A percentile compares a stretch with the other conserved stretches of the same genome.
phyloP scores from a whole-genome alignment of 805 yeast species.

The Isabelozyma rhagii region DNA sequence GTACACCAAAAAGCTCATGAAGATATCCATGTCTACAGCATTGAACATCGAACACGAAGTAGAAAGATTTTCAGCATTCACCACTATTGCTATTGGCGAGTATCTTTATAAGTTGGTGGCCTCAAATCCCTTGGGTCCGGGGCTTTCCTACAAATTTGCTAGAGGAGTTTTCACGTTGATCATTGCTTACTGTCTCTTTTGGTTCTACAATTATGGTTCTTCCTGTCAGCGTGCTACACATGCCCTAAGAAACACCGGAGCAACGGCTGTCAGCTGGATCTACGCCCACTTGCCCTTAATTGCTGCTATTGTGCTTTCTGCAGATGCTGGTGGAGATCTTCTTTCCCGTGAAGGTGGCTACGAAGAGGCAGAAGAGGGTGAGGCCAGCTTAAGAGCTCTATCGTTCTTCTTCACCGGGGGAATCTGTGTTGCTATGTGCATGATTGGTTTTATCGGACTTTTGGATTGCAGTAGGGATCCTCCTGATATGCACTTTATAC shows the following conservation, averaged over 20 bases:
- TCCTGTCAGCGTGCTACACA: slow-evolving; percentile 49
- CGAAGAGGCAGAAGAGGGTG: slow-evolving; percentile 21
- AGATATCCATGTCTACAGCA: slow-evolving; percentile 52
- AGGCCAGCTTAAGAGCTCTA: slow-evolving; percentile 35
- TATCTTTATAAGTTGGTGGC: slow-evolving; percentile 54
- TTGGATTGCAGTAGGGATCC: slow-evolving; percentile 46
- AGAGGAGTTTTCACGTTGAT: slow-evolving; percentile 48
- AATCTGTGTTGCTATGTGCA: slow-evolving; percentile 40
- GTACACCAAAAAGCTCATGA: slow-evolving; percentile 37
- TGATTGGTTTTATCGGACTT: slow-evolving; percentile 39
- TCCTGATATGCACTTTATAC: slow-evolving; percentile 21
- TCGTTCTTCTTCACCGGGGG: slow-evolving; percentile 55
- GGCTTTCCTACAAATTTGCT: slow-evolving; percentile 42
- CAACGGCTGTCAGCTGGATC: slow-evolving; percentile 45
- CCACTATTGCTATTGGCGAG: slow-evolving; percentile 64
- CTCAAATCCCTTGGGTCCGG: slow-evolving; percentile 43
- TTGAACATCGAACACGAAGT: slow-evolving; percentile 66
- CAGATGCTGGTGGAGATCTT: slow-evolving; percentile 57
- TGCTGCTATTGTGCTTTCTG: slow-evolving; percentile 51
- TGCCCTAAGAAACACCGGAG: slow-evolving; percentile 48
- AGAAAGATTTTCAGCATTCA: slow-evolving; percentile 57
- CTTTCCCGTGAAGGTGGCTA: background rate
- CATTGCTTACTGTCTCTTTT: slow-evolving; percentile 46
- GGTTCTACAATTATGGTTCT: slow-evolving; percentile 56
- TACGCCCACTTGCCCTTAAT: slow-evolving; percentile 50